Conservation (phyloP, 1,284 basidiomycete species). For the Pyrrhoderma lamaoense region DNA sequence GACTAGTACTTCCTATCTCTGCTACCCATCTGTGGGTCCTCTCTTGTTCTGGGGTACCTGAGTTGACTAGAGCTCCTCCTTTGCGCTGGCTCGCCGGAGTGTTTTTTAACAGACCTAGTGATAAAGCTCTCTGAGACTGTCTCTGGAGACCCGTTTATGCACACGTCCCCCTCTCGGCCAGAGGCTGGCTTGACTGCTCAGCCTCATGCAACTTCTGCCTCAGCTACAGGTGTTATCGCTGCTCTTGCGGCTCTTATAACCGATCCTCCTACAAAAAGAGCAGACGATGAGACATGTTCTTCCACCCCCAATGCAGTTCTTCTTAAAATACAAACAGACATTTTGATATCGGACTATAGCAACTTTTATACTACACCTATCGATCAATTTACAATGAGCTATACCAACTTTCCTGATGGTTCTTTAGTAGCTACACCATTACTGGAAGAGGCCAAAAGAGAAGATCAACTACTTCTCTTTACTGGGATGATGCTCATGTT, state of each 20-base stretch:
- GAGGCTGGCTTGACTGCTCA: background rate
- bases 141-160: background rate
- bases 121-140: background rate
- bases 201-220: background rate
- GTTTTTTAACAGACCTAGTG: background rate
- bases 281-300: constrained; percentile 7
- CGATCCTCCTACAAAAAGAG: background rate
- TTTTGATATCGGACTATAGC: constrained; percentile 43
- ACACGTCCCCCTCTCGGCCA: constrained; percentile 1
- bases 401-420: constrained; percentile 45
- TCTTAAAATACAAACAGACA: constrained; percentile 43
- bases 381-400: constrained; percentile 40
- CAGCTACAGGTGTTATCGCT: background rate
- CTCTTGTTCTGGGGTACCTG: too few species aligned
- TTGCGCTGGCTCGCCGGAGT: constrained; percentile 3
- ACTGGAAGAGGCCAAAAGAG: constrained; percentile 34
- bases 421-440: constrained; percentile 49
- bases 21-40: too few species aligned
- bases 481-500: constrained; percentile 43
- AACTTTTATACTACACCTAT: constrained; percentile 39
- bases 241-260: constrained; percentile 3
- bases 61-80: background rate
- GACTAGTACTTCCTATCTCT: too few species aligned
- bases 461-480: constrained; percentile 41
- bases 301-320: constrained; percentile 31